These are phyloP conservation scores for Coniochaeta sp. DNA, from an alignment of 2,329 filamentous ascomycete species.

Conservation along the genomic window DNA sequence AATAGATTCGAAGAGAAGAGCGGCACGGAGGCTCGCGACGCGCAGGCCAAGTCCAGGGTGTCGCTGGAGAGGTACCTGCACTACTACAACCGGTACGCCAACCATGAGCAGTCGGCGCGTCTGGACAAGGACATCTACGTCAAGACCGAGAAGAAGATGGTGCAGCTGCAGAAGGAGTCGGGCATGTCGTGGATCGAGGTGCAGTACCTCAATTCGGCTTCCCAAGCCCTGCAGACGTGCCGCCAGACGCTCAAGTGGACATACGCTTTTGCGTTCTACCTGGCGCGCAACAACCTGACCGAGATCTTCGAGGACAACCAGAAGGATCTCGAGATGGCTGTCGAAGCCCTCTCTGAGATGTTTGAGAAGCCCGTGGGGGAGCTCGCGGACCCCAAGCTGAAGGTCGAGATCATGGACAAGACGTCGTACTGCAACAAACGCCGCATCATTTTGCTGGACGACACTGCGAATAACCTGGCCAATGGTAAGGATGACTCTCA, in stretches of 20 bases:
- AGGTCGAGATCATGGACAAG: slow-evolving; percentile 98
- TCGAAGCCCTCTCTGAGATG: slow-evolving; percentile 96
- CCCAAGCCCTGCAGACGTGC: slow-evolving; percentile 88
- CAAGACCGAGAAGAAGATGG: slow-evolving; percentile 99
- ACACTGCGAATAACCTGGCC: slow-evolving; percentile 88
- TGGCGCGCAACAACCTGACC: slow-evolving; percentile 90
- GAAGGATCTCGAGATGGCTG: slow-evolving; percentile 94
- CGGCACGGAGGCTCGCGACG: slow-evolving; percentile 80
- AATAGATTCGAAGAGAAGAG: slow-evolving; percentile 96
- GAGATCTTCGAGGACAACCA: slow-evolving; percentile 99
- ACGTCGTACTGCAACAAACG: slow-evolving; percentile 94
- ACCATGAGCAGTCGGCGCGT: slow-evolving; percentile 95
- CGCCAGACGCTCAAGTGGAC: slow-evolving; percentile 99
- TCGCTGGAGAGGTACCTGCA: slow-evolving; percentile 94
- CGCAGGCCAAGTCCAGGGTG: slow-evolving; percentile 82
- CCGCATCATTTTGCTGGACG: slow-evolving; percentile 79
- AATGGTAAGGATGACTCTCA: slow-evolving; percentile 47
- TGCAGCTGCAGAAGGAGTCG: slow-evolving; percentile 84
- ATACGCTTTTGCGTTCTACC: slow-evolving; percentile 96
- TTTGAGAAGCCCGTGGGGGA: slow-evolving; percentile 95
- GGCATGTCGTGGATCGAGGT: slow-evolving; percentile 99
- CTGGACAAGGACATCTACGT: slow-evolving; percentile 92
- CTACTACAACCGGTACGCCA: slow-evolving; percentile 98
- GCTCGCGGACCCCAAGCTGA: slow-evolving; percentile 77
- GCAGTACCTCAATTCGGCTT: slow-evolving; percentile 90